phyloP scores from a whole-genome alignment of 2,329 filamentous ascomycete species.

The Coniella lustricola region DNA sequence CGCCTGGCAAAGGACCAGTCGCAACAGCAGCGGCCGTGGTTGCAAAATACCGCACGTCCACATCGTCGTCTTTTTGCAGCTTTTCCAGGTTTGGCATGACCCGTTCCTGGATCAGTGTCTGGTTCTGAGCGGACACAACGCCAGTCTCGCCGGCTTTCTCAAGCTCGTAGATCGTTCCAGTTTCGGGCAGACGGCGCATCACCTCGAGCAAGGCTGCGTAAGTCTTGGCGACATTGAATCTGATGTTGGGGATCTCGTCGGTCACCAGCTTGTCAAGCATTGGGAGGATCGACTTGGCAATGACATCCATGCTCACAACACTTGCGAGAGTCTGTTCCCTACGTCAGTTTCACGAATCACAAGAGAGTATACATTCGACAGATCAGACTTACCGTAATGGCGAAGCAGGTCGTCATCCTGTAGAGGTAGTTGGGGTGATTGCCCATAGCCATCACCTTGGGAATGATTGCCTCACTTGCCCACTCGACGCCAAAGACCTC shows the following conservation, averaged over 20 bases:
- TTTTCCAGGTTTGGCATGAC: constrained; percentile 89
- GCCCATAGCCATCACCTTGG: constrained; percentile 98
- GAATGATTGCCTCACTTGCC: constrained; percentile 94
- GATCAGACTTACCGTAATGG: constrained; percentile 72
- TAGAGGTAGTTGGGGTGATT: constrained; percentile 98
- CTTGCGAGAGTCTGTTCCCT: constrained; percentile 72
- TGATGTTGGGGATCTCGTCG: constrained; percentile 97
- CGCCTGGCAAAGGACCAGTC: constrained; percentile 37
- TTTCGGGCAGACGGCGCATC: constrained; percentile 82
- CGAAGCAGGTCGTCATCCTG: constrained; percentile 99
- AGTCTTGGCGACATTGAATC: constrained; percentile 98
- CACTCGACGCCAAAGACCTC: constrained; percentile 98
- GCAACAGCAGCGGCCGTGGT: constrained; percentile 71
- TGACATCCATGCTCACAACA: constrained; percentile 88
- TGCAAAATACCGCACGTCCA: constrained; percentile 96
- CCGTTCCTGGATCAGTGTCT: constrained; percentile 76
- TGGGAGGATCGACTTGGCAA: constrained; percentile 85
- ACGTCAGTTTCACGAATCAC: neutral
- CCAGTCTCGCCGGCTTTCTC: constrained; percentile 67
- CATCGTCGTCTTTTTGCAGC: constrained; percentile 93
- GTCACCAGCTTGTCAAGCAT: constrained; percentile 91
- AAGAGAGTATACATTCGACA: neutral
- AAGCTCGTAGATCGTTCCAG: constrained; percentile 77
- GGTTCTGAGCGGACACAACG: constrained; percentile 61
- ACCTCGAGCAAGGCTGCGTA: constrained; percentile 85